These are phyloP conservation scores for Eucalyptus pumila DNA, from an alignment of 345 rosid species.

Conservation along the genomic window DNA sequence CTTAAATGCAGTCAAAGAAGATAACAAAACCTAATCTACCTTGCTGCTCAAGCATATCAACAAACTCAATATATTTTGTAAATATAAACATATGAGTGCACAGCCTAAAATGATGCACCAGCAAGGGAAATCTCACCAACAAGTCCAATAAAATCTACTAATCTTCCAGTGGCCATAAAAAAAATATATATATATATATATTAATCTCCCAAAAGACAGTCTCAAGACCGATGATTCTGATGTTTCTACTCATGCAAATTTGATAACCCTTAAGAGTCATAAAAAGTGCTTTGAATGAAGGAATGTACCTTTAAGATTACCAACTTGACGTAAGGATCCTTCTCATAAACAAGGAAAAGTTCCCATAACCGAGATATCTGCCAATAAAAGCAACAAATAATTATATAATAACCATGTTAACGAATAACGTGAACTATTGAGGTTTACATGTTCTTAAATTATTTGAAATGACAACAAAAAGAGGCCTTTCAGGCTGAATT, in stretches of 20 bases:
- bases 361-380: slow-evolving; percentile 45
- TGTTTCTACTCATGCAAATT: background rate
- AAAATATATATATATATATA: too few relatives aligned
- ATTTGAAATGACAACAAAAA: background rate
- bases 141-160: background rate
- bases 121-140: background rate
- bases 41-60: background rate
- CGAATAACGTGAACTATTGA: background rate
- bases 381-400: background rate
- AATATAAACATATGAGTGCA: background rate
- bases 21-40: background rate
- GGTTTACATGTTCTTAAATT: background rate
- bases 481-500: background rate
- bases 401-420: background rate
- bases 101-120: background rate
- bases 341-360: slow-evolving; percentile 46
- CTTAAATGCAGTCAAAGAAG: background rate
- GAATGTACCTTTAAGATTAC: slow-evolving; percentile 48
- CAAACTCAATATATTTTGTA: background rate
- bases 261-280: background rate
- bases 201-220: background rate
- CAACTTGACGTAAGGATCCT: slow-evolving; percentile 47
- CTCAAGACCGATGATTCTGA: background rate
- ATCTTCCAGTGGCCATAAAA: background rate
- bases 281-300: background rate